Percentiles rank a stretch among this genome's conserved stretches.
Conservation (phyloP, 192 early-diverging fungal species). For the Umbelopsis sp. region DNA sequence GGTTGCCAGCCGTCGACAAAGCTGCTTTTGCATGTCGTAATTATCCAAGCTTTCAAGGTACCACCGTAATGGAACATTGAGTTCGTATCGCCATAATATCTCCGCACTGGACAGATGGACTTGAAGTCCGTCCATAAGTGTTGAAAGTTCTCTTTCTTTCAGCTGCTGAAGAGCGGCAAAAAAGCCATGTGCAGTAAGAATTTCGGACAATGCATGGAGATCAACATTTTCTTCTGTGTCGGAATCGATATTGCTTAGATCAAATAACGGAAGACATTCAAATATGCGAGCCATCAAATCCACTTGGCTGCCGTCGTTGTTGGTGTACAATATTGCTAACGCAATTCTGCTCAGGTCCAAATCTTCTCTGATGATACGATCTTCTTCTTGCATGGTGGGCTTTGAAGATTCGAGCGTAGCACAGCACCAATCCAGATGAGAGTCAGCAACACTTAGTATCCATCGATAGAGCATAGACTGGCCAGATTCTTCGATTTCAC, state of each 20-base stretch:
- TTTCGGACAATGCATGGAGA: conserved; percentile 18
- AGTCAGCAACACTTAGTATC: conserved; percentile 38
- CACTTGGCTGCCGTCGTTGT: conserved; percentile 38
- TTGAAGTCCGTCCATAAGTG: conserved; percentile 57
- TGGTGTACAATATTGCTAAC: conserved; percentile 51
- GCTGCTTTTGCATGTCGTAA: conserved; percentile 51
- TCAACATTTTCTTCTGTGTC: conserved; percentile 7
- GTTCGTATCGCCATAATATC: conserved; percentile 59
- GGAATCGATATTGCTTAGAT: neutral
- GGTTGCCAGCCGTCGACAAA: conserved; percentile 60
- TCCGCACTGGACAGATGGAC: conserved; percentile 62
- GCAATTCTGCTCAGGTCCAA: conserved; percentile 51
- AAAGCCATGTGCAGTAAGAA: conserved; percentile 23
- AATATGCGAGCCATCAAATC: conserved; percentile 52
- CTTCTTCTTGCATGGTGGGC: conserved; percentile 44
- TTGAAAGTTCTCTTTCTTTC: conserved; percentile 40
- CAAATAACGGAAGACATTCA: conserved; percentile 57
- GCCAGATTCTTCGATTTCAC: conserved; percentile 27
- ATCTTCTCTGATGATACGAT: conserved; percentile 55
- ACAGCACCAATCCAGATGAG: conserved; percentile 48
- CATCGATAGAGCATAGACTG: conserved; percentile 50
- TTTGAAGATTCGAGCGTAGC: conserved; percentile 52
- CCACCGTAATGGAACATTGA: conserved; percentile 58
- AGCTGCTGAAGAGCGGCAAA: conserved; percentile 28
- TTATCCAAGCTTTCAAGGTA: conserved; percentile 54